phyloP scores from a whole-genome alignment of 139 green algal genomes.

The Ettlia oleoabundans region DNA sequence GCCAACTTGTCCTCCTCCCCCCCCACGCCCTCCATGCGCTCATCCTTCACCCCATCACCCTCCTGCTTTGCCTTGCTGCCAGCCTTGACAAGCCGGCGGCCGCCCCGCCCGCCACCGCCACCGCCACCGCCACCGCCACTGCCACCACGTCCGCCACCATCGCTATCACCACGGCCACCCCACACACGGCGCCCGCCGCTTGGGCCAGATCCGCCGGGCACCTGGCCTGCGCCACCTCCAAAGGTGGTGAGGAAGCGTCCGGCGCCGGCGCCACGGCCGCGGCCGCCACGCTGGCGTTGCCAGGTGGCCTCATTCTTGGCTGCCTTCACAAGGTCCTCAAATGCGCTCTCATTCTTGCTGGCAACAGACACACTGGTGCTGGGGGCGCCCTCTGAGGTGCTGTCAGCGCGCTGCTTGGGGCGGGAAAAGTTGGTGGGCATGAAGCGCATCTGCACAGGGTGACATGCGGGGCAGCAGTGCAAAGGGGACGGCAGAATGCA shows the following conservation, averaged over 20 bases:
- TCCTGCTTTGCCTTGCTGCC: not conserved
- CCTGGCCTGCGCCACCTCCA: constrained; percentile 27
- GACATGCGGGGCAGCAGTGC: no score
- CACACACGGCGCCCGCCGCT: constrained; percentile 24
- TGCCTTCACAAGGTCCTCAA: constrained; percentile 60
- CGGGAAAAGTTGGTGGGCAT: constrained; percentile 41
- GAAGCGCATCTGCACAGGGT: constrained; percentile 45
- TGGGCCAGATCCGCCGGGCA: not conserved
- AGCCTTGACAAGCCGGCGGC: constrained; percentile 3
- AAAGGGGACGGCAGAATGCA: not conserved
- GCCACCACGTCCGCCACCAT: constrained; percentile 4
- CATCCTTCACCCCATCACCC: constrained; percentile 2
- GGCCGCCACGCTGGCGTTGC: constrained; percentile 31
- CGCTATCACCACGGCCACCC: not conserved
- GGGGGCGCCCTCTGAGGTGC: not conserved
- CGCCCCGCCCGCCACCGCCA: constrained; percentile 13
- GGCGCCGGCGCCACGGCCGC: not conserved
- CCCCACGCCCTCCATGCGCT: not conserved
- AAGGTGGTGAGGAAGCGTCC: constrained; percentile 27
- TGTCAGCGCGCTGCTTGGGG: constrained; percentile 20
- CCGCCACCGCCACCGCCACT: constrained; percentile 7
- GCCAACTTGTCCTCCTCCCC: not conserved
- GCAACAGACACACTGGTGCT: constrained; percentile 13
- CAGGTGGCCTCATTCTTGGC: constrained; percentile 46
- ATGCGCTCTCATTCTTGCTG: constrained; percentile 45